These are phyloP conservation scores for Globisporangium barbulae DNA, from an alignment of 352 stramenopile species.

Conservation along the genomic window DNA sequence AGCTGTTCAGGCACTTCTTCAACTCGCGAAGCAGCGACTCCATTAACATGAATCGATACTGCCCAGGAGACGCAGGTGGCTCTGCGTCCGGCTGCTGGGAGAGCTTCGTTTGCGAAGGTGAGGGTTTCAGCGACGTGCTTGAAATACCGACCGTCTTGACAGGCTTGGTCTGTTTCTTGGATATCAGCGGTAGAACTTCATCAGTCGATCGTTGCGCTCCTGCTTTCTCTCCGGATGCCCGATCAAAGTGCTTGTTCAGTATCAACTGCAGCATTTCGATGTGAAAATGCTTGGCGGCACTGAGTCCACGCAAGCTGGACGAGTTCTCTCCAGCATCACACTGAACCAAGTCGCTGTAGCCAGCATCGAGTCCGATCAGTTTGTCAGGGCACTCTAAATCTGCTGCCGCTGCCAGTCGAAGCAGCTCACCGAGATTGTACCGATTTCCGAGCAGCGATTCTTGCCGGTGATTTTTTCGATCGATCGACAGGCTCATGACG, in stretches of 20 bases:
- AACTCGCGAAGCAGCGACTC: conserved; percentile 55
- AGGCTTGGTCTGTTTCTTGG: conserved; percentile 40
- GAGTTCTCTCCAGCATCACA: conserved; percentile 13
- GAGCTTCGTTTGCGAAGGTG: conserved; percentile 26
- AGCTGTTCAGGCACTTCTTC: conserved; percentile 48
- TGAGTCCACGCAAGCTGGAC: conserved; percentile 9
- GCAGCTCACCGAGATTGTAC: conserved; percentile 52
- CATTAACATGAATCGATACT: conserved; percentile 64
- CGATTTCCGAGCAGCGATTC: conserved; percentile 27
- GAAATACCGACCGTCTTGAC: conserved; percentile 18
- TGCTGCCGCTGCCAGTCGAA: conserved; percentile 45
- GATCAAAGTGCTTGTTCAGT: conserved; percentile 57
- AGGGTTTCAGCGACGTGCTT: conserved; percentile 19
- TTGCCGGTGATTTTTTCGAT: conserved; percentile 12
- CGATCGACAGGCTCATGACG: conserved; percentile 52
- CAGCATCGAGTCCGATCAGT: conserved; percentile 26
- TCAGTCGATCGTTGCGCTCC: conserved; percentile 21
- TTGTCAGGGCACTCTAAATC: conserved; percentile 55
- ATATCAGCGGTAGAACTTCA: conserved; percentile 19
- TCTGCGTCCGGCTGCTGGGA: conserved; percentile 29
- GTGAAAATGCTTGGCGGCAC: conserved; percentile 9
- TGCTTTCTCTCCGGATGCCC: conserved; percentile 12
- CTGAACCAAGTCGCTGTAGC: conserved; percentile 3
- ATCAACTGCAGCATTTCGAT: conserved; percentile 45
- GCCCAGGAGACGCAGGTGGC: conserved; percentile 28